A percentile compares a stretch with the other conserved stretches of the same genome.
These are phyloP conservation scores for Irpex rosettiformis DNA, from an alignment of 1,284 basidiomycete genomes.

Conservation along the genomic window DNA sequence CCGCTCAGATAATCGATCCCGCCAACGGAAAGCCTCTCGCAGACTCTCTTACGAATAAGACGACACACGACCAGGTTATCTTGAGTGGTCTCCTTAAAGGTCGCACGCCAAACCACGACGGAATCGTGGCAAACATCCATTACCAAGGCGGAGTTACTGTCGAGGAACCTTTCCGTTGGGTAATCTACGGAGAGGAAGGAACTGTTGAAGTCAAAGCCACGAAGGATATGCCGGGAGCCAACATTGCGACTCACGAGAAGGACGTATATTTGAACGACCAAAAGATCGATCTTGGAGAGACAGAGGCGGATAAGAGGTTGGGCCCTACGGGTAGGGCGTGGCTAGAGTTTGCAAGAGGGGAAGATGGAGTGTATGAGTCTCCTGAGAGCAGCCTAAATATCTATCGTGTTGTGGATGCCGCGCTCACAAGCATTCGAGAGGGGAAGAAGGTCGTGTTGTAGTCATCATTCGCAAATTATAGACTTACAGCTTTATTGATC, in stretches of 20 bases:
- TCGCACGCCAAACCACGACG: slow-evolving; percentile 26
- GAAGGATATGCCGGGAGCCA: slow-evolving; percentile 23
- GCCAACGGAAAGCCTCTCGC: slow-evolving; percentile 23
- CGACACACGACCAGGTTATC: slow-evolving; percentile 26
- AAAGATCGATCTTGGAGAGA: slow-evolving; percentile 20
- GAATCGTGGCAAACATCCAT: slow-evolving; percentile 21
- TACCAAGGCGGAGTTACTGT: not conserved
- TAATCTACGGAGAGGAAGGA: slow-evolving; percentile 36
- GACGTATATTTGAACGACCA: slow-evolving; percentile 28
- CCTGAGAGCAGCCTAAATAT: slow-evolving; percentile 34
- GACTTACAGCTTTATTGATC: not conserved
- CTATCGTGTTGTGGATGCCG: slow-evolving; percentile 29
- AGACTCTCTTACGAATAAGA: slow-evolving; percentile 17
- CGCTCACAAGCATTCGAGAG: slow-evolving; percentile 28
- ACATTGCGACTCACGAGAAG: slow-evolving; percentile 21
- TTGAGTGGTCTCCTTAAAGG: slow-evolving; percentile 30
- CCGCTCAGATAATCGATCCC: slow-evolving; percentile 23
- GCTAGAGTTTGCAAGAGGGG: slow-evolving; percentile 37
- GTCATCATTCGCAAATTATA: not conserved
- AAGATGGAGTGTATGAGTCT: slow-evolving; percentile 29
- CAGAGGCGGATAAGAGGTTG: slow-evolving; percentile 12
- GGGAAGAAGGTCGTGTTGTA: slow-evolving; percentile 14
- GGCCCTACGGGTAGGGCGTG: slow-evolving; percentile 20
- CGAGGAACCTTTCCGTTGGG: slow-evolving; percentile 29
- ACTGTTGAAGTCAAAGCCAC: slow-evolving; percentile 28